Evolutionary conservation across 495 filamentous ascomycete species (phyloP).

Genomic region (Penicillium steckii): DNA sequence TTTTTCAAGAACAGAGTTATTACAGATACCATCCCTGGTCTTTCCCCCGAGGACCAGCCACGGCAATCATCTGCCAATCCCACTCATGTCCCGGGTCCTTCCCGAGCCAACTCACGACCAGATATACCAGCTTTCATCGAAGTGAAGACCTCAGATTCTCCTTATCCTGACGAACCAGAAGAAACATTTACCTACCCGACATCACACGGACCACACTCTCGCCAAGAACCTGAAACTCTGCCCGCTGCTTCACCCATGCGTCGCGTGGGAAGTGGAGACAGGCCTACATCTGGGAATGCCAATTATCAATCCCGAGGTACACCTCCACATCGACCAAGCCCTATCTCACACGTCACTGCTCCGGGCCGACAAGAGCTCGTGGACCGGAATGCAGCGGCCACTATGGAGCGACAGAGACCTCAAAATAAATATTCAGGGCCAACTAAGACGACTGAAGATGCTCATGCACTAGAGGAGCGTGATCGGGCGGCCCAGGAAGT

Average conservation of each 20-base stretch:
- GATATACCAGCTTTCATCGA: constrained; percentile 8
- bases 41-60: constrained; percentile 67
- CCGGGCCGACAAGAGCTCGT: constrained; percentile 57
- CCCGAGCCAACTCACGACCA: constrained; percentile 29
- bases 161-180: constrained; percentile 23
- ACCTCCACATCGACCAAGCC: constrained; percentile 38
- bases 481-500: constrained; percentile 83
- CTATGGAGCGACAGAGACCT: constrained; percentile 51
- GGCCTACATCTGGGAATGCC: constrained; percentile 24
- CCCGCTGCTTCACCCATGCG: constrained; percentile 36
- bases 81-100: constrained; percentile 6
- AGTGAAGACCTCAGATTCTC: constrained; percentile 19
- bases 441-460: constrained; percentile 41
- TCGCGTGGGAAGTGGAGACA: constrained; percentile 39
- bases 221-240: constrained; percentile 37
- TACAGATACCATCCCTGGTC: constrained; percentile 74
- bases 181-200: constrained; percentile 26
- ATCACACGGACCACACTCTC: constrained; percentile 25
- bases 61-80: constrained; percentile 23
- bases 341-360: constrained; percentile 55
- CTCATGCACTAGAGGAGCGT: constrained; percentile 54
- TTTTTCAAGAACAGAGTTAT: constrained; percentile 79
- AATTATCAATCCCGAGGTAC: constrained; percentile 27
- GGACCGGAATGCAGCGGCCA: constrained; percentile 30
- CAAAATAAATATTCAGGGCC: constrained; percentile 48